Evolutionary conservation across 345 rosid genomes (phyloP), one percentile per base, ranked within the genome.

Genomic region (Kandelia obovata): DNA sequence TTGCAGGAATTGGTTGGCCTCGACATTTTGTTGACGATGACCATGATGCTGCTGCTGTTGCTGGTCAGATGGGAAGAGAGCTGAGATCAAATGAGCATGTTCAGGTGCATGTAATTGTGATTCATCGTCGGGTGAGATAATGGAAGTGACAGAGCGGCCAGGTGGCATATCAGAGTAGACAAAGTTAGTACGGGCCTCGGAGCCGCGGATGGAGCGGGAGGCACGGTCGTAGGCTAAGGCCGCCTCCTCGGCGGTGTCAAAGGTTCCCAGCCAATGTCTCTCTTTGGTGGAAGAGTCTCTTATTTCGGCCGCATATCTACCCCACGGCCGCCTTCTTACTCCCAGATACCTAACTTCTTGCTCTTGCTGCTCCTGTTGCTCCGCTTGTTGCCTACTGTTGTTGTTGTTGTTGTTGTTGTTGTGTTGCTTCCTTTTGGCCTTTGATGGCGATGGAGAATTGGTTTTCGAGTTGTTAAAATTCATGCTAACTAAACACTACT

Each of bases 321-420:
- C 98, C 98, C 98, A 92, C 0, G 98, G 98, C 71, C 98, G 83
- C 30, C 98, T 77, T 69, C 98, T 86, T 32, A 92, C 98, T n/a
- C 98, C 98, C 23, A 93, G 76, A 70, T 87, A 93, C 75, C 92
- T 86, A 6, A 74, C 77, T 19, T 80, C 86, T 4, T 78, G 71
- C 21, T 28, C 69, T 23, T 69, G 46, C 27, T 72, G 58, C 27
- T 65, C 64, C n/a, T 66, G 62, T 32, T 66, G 83, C 16, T 66
- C 81, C 23, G 15, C 72, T 70, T 39, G 70, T 77, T 56, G 74
- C 56, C 25, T 60, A 64, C 7, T 71, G 64, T 17, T 57, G 65
- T 20, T 19, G 64, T 39, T 43, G 69, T 27, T 71, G 64, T 17
- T 57, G 65, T 20, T 19, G 64, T 39, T 43, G 69, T 27, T 43